Evolutionary conservation across 1,284 basidiomycete genomes (phyloP).

Genomic region (Ceratobasidium sp.): DNA sequence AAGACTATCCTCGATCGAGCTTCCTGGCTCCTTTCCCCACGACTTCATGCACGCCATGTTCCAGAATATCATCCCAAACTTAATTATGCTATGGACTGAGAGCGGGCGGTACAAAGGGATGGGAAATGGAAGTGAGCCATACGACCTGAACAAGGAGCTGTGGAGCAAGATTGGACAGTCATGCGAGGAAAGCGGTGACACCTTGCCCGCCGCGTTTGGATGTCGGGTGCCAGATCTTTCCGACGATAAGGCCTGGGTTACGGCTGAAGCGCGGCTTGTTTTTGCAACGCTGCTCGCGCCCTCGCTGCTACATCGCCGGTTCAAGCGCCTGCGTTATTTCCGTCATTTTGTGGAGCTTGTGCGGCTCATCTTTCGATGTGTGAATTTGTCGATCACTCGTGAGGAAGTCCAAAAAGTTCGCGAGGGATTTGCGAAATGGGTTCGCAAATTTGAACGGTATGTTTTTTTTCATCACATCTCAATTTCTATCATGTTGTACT

Average conservation of each 20-base stretch:
- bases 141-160: conserved; percentile 48
- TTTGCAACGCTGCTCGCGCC: conserved; percentile 63
- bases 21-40: conserved; percentile 47
- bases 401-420: conserved; percentile 58
- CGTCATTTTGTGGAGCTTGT: conserved; percentile 63
- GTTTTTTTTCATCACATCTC: conserved; percentile 24
- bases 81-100: conserved; percentile 45
- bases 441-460: conserved; percentile 63
- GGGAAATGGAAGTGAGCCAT: neutral
- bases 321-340: conserved; percentile 59
- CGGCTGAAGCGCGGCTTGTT: conserved; percentile 59
- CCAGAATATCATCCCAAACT: conserved; percentile 45
- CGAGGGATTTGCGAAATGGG: conserved; percentile 61
- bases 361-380: conserved; percentile 60
- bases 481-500: neutral
- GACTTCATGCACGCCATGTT: conserved; percentile 50
- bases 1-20: conserved; percentile 1
- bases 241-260: conserved; percentile 52
- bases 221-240: conserved; percentile 60
- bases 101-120: neutral
- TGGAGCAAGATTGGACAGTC: conserved; percentile 63
- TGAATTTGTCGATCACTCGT: conserved; percentile 60
- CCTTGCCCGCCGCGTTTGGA: conserved; percentile 63
- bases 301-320: conserved; percentile 57
- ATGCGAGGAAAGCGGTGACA: conserved; percentile 54